Conservation (phyloP, 768 basidiomycete species). For the Hericium rajendrae region DNA sequence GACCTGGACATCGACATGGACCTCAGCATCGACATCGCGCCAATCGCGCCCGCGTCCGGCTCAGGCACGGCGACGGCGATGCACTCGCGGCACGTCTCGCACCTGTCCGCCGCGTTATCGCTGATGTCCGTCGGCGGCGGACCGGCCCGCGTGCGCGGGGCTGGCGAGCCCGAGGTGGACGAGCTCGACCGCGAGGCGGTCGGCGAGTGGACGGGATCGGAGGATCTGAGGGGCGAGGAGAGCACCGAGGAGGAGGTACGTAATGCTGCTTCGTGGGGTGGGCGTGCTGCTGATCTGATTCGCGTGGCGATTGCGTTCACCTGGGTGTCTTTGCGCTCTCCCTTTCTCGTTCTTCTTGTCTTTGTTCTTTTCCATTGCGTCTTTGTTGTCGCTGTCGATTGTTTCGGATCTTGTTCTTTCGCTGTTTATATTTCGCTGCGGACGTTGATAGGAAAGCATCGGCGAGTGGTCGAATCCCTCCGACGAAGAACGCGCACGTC, state of each 20-base stretch:
- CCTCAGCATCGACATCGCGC: conserved; percentile 19
- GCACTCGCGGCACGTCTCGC: conserved; percentile 65
- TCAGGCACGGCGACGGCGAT: conserved; percentile 36
- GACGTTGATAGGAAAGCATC: conserved; percentile 47
- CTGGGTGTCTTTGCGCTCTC: background rate
- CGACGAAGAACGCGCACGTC: conserved; percentile 77
- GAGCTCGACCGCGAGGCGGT: conserved; percentile 32
- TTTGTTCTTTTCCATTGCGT: conserved; percentile 1
- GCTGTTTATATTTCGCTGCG: conserved; percentile 6
- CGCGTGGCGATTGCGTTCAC: background rate
- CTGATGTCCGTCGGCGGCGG: conserved; percentile 49
- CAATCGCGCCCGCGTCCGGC: conserved; percentile 28
- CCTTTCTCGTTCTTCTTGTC: background rate
- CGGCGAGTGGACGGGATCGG: conserved; percentile 79
- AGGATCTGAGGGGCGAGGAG: conserved; percentile 45
- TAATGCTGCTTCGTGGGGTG: conserved; percentile 10
- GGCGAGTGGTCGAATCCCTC: conserved; percentile 90
- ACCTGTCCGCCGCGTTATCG: conserved; percentile 58
- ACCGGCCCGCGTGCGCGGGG: conserved; percentile 14
- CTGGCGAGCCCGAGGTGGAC: conserved; percentile 24
- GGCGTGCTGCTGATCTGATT: conserved; percentile 4
- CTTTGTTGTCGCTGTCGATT: no score
- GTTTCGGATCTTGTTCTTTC: background rate
- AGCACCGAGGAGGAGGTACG: conserved; percentile 64
- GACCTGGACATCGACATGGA: conserved; percentile 17